Evolutionary conservation across 2,329 filamentous ascomycete species (phyloP).

Genomic region (Alternaria metachromatica): DNA sequence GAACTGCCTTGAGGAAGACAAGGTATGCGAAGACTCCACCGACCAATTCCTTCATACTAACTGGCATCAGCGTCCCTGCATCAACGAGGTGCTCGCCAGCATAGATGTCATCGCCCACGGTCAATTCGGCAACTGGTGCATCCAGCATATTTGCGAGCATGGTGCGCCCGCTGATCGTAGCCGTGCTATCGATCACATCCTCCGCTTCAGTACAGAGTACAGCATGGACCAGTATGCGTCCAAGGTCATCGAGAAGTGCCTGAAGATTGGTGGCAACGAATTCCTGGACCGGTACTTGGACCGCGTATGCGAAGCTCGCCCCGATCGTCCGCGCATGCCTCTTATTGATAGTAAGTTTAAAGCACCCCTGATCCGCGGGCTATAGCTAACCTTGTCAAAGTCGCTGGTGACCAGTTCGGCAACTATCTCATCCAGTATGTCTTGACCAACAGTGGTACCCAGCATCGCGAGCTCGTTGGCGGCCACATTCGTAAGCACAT

Average conservation of each 20-base stretch:
- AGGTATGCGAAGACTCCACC: too few relatives aligned
- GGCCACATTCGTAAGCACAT: slow-evolving; percentile 97
- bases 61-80: slow-evolving; percentile 78
- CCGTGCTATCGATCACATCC: slow-evolving; percentile 92
- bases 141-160: slow-evolving; percentile 98
- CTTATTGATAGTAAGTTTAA: slow-evolving; percentile 80
- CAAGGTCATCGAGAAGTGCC: slow-evolving; percentile 98
- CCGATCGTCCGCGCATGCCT: slow-evolving; percentile 91
- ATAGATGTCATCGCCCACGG: slow-evolving; percentile 97
- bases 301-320: slow-evolving; percentile 88
- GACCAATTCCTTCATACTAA: too few relatives aligned
- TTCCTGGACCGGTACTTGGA: slow-evolving; percentile 93
- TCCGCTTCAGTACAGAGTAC: slow-evolving; percentile 91
- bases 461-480: slow-evolving; percentile 92
- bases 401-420: slow-evolving; percentile 97
- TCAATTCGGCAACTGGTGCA: slow-evolving; percentile 99
- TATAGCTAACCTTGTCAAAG: slow-evolving; percentile 44
- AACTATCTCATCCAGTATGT: slow-evolving; percentile 99
- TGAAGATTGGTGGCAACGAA: slow-evolving; percentile 91
- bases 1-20: slow-evolving; percentile 98
- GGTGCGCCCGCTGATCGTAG: slow-evolving; percentile 89
- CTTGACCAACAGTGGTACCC: slow-evolving; percentile 81
- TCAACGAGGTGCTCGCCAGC: slow-evolving; percentile 92
- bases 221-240: slow-evolving; percentile 99
- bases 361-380: neutral